Conservation (phyloP, 805 yeast genomes). For the Suhomyces kilbournensis region DNA sequence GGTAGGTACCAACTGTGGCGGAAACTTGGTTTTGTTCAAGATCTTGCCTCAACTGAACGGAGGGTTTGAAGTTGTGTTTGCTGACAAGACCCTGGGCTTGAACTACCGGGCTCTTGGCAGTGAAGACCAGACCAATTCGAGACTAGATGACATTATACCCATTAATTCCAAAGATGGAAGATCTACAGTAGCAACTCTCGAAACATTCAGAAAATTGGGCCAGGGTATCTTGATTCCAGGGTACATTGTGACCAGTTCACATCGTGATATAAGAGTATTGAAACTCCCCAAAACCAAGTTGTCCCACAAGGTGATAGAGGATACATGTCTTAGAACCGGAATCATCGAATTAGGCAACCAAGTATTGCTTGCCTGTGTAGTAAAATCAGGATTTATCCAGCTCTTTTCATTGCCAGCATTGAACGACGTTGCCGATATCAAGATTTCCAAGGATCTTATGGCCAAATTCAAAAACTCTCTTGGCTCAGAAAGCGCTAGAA, state of each 20-base stretch:
- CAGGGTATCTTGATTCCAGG: conserved; percentile 65
- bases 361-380: conserved; percentile 45
- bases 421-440: conserved; percentile 51
- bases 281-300: conserved; percentile 60
- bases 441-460: conserved; percentile 30
- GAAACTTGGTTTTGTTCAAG: conserved; percentile 58
- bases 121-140: conserved; percentile 48
- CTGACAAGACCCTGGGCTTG: conserved; percentile 40
- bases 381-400: conserved; percentile 47
- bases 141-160: conserved; percentile 56
- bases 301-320: conserved; percentile 60
- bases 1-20: conserved; percentile 78
- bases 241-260: conserved; percentile 52
- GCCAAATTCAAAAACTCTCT: conserved; percentile 20
- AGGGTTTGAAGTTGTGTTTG: conserved; percentile 59
- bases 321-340: conserved; percentile 45
- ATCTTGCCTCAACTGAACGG: conserved; percentile 57
- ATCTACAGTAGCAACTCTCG: conserved; percentile 62
- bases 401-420: conserved; percentile 59
- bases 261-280: conserved; percentile 59
- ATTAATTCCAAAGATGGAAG: conserved; percentile 58
- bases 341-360: conserved; percentile 45
- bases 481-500: conserved; percentile 17
- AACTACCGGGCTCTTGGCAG: conserved; percentile 26
- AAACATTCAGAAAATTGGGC: conserved; percentile 54